Conservation (phyloP, 495 filamentous ascomycete species). For the Hypoxylon trugodes region DNA sequence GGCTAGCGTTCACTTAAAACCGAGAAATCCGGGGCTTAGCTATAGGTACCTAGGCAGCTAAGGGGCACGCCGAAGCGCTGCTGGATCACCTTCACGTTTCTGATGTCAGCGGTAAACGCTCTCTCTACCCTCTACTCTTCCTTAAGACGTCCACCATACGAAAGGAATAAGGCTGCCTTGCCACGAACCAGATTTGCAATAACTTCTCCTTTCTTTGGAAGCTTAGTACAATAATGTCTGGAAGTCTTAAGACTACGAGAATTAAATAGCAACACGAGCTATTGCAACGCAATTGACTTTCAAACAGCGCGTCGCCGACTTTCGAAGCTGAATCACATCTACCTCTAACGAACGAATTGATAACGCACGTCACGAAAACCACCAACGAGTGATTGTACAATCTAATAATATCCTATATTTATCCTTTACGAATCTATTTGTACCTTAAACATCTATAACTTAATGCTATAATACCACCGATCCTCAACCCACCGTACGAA, state of each 20-base stretch:
- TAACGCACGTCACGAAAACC: neutral
- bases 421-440: neutral
- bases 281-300: constrained; percentile 9
- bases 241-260: neutral
- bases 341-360: neutral
- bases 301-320: constrained; percentile 10
- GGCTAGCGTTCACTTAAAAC: constrained; percentile 1
- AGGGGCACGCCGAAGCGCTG: neutral
- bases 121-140: neutral
- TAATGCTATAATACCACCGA: constrained; percentile 27
- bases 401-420: constrained; percentile 9
- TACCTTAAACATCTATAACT: constrained; percentile 3
- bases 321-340: neutral
- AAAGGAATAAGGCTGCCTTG: too few species aligned
- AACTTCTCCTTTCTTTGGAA: neutral
- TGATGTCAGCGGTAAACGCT: constrained; percentile 30
- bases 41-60: neutral
- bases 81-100: constrained; percentile 14
- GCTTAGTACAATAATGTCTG: constrained; percentile 1
- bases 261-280: neutral
- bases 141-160: too few species aligned
- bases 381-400: neutral
- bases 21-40: neutral
- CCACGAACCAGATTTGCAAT: neutral
- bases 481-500: constrained; percentile 4